phyloP scores from a whole-genome alignment of 768 basidiomycete species.

The Boletus subparvulus region DNA sequence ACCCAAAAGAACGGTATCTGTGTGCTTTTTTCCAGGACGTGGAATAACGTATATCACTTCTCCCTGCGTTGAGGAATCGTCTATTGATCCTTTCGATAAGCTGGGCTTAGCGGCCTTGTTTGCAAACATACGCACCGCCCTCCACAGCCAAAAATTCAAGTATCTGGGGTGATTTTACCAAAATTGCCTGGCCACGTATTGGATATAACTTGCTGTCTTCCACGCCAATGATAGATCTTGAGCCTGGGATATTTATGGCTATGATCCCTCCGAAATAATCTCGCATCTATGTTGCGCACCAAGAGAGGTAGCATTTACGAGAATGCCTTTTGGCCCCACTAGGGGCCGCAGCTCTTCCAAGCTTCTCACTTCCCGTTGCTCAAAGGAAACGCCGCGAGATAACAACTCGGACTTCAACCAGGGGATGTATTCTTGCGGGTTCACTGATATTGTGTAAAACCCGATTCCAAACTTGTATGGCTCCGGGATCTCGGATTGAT shows the following conservation, averaged over 20 bases:
- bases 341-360: constrained; percentile 47
- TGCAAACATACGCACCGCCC: constrained; percentile 21
- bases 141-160: constrained; percentile 32
- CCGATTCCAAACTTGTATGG: constrained; percentile 37
- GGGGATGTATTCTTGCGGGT: constrained; percentile 50
- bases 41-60: constrained; percentile 61
- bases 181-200: constrained; percentile 80
- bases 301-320: constrained; percentile 58
- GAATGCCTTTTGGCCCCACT: constrained; percentile 36
- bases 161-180: constrained; percentile 69
- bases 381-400: constrained; percentile 43
- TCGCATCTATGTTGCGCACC: constrained; percentile 35
- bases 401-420: constrained; percentile 45
- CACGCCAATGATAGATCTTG: constrained; percentile 74
- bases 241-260: constrained; percentile 39
- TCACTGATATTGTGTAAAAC: constrained; percentile 48
- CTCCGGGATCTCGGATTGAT: constrained; percentile 36
- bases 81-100: constrained; percentile 7
- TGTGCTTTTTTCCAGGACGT: constrained; percentile 44
- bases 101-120: neutral
- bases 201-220: constrained; percentile 76
- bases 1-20: constrained; percentile 51
- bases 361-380: constrained; percentile 40
- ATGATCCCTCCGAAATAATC: neutral
- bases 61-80: constrained; percentile 10